These are phyloP conservation scores for Erythrophleum ivorense DNA, from an alignment of 331 rosid genomes.

Conservation along the genomic window DNA sequence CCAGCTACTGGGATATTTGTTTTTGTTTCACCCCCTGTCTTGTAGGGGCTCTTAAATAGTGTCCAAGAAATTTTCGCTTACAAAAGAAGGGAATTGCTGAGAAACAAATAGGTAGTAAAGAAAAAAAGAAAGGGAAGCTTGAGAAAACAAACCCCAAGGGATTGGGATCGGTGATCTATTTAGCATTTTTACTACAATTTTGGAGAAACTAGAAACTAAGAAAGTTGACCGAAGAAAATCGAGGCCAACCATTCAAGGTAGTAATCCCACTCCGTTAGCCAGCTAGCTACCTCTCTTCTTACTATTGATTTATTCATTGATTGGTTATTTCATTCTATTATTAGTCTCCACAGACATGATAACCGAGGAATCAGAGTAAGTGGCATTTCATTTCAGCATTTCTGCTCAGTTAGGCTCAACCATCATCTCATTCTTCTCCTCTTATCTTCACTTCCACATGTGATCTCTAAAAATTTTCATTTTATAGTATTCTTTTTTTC, in stretches of 20 bases:
- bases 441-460: neutral
- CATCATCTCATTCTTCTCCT: conserved; percentile 10
- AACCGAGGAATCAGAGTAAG: neutral
- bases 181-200: neutral
- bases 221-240: conserved; percentile 54
- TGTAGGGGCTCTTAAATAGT: neutral
- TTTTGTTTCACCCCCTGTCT: neutral
- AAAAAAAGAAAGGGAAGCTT: neutral
- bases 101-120: neutral
- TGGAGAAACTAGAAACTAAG: conserved; percentile 24
- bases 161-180: conserved; percentile 21
- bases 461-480: neutral
- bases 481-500: neutral
- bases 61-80: neutral
- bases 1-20: neutral
- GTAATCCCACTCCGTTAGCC: neutral
- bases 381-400: neutral
- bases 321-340: neutral
- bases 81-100: neutral
- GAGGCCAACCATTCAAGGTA: conserved; percentile 37
- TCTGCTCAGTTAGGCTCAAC: neutral
- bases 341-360: neutral
- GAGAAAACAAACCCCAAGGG: neutral
- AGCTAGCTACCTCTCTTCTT: neutral
- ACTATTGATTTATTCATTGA: too few relatives aligned